Evolutionary conservation across 768 basidiomycete species (phyloP).

Genomic region (Galerina marginata): DNA sequence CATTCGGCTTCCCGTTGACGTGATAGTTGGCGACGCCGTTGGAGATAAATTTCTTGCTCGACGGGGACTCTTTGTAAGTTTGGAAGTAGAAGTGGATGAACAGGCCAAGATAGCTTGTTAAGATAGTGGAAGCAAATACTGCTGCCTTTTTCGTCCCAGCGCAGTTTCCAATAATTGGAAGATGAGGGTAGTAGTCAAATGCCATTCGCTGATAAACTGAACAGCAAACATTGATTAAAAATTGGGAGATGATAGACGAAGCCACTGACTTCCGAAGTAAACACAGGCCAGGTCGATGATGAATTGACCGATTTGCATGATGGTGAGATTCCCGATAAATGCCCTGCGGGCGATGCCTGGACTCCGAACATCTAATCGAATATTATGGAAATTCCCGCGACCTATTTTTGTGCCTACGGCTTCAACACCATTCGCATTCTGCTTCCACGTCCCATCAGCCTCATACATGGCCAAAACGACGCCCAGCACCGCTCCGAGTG

Average conservation of each 20-base stretch:
- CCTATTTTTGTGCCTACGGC: no score
- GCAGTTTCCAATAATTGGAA: constrained; percentile 84
- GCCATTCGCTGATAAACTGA: constrained; percentile 85
- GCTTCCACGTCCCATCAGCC: no score
- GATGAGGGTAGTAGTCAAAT: constrained; percentile 58
- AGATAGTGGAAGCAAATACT: constrained; percentile 83
- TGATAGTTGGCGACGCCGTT: constrained; percentile 50
- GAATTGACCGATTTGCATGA: constrained; percentile 97
- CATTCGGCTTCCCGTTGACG: constrained; percentile 40
- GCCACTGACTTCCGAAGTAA: constrained; percentile 90
- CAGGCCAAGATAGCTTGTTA: constrained; percentile 90
- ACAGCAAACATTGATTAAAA: constrained; percentile 7
- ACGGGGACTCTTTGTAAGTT: constrained; percentile 73
- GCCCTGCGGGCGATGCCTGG: no score
- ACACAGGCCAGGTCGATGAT: constrained; percentile 88
- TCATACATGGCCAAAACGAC: no score
- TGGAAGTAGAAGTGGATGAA: constrained; percentile 96
- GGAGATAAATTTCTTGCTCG: constrained; percentile 47
- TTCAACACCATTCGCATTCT: no score
- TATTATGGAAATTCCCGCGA: no score
- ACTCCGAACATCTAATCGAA: no score
- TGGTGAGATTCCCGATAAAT: no score
- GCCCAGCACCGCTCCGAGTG: no score
- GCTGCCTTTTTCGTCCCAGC: constrained; percentile 92
- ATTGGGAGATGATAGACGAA: neutral